These are phyloP conservation scores for Senna tora DNA, from an alignment of 306 rosid species.

Conservation along the genomic window DNA sequence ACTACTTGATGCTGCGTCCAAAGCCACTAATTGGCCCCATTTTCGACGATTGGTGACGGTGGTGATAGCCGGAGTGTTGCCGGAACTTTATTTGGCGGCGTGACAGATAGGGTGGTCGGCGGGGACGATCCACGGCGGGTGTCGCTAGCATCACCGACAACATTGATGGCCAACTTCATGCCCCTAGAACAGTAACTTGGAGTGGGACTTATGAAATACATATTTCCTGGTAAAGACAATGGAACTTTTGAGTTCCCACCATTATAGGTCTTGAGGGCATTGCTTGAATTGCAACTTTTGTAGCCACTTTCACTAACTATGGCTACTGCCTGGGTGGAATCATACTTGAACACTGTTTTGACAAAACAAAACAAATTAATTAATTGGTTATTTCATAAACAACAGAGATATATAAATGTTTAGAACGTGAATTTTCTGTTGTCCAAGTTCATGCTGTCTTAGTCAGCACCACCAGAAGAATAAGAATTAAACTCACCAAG, in stretches of 20 bases:
- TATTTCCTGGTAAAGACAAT: slow-evolving; percentile 38
- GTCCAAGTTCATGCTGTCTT: too few species aligned
- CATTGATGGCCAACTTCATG: slow-evolving; percentile 61
- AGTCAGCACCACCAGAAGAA: too few species aligned
- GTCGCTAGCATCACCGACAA: slow-evolving; percentile 46
- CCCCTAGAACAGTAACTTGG: slow-evolving; percentile 54
- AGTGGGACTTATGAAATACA: slow-evolving; percentile 62
- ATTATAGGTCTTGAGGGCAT: background rate
- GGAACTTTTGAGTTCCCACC: slow-evolving; percentile 49
- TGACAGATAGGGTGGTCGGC: slow-evolving; percentile 25
- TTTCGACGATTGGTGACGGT: slow-evolving; percentile 41
- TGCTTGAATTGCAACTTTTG: slow-evolving; percentile 49
- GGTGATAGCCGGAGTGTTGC: slow-evolving; percentile 30
- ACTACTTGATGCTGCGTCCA: slow-evolving; percentile 37
- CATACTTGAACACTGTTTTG: slow-evolving; percentile 63
- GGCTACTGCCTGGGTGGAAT: slow-evolving; percentile 44
- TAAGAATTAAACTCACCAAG: too few species aligned
- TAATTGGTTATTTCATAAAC: too few species aligned
- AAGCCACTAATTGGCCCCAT: slow-evolving; percentile 38
- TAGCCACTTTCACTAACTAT: slow-evolving; percentile 43
- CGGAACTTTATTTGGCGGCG: slow-evolving; percentile 30
- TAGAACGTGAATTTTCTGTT: too few species aligned
- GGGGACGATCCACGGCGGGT: slow-evolving; percentile 34
- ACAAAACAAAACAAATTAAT: background rate
- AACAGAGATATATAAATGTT: too few species aligned